Conservation (phyloP, 2,329 filamentous ascomycete species). For the Alternaria sp. region DNA sequence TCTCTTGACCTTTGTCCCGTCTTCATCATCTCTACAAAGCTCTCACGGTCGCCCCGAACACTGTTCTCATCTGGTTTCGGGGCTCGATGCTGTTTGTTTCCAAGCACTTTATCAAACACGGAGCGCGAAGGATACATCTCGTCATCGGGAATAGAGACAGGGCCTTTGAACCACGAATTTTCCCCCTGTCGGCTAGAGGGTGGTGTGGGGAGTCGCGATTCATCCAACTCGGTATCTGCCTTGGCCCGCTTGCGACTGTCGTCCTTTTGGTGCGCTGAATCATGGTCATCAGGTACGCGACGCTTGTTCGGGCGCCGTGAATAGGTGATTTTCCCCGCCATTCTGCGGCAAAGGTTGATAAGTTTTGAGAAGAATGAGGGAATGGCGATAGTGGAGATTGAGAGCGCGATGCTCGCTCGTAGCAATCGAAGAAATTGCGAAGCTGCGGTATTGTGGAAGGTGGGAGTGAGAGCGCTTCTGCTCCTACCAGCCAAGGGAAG, state of each 20-base stretch:
- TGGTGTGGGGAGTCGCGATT: conserved; percentile 12
- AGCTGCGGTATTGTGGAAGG: conserved; percentile 23
- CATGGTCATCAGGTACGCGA: conserved; percentile 15
- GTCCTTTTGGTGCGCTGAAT: conserved; percentile 19
- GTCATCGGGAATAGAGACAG: conserved; percentile 28
- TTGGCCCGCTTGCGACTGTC: conserved; percentile 29
- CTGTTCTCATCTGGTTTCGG: conserved; percentile 14
- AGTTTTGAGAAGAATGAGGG: conserved; percentile 18
- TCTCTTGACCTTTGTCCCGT: conserved; percentile 14
- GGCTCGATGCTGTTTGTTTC: conserved; percentile 15
- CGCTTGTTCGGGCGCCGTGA: conserved; percentile 28
- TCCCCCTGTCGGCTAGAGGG: conserved; percentile 8
- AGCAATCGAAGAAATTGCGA: conserved; percentile 13
- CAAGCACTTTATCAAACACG: conserved; percentile 30
- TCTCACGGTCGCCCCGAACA: conserved; percentile 24
- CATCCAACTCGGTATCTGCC: conserved; percentile 21
- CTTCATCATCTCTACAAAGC: conserved; percentile 25
- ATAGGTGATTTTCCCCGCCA: conserved; percentile 32
- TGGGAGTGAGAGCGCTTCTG: not conserved
- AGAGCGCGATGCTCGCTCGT: conserved; percentile 3
- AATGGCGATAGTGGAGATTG: conserved; percentile 18
- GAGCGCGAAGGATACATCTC: conserved; percentile 18
- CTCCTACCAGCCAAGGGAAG: not conserved
- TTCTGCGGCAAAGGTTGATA: conserved; percentile 18
- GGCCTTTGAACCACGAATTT: conserved; percentile 25